Evolutionary conservation across 1,139 yeast genomes (phyloP).

Genomic region (Wickerhamomyces sp.): DNA sequence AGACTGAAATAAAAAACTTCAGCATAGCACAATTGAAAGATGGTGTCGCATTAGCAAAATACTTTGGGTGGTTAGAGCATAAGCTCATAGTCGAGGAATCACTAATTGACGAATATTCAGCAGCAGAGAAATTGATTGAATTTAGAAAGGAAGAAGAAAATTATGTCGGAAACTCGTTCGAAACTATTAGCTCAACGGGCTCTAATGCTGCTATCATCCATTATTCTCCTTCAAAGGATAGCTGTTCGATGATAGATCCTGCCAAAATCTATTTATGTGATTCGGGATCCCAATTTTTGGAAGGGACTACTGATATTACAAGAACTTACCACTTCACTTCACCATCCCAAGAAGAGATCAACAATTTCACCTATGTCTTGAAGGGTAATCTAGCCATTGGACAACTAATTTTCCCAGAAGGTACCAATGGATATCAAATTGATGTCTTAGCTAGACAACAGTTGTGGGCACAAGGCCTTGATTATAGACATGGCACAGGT

Average conservation of each 20-base stretch:
- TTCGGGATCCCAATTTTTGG: conserved; percentile 90
- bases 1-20: conserved; percentile 71
- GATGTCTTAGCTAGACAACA: conserved; percentile 88
- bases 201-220: conserved; percentile 92
- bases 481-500: conserved; percentile 95
- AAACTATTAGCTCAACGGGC: conserved; percentile 90
- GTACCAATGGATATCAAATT: conserved; percentile 76
- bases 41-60: conserved; percentile 75
- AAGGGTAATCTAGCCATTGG: conserved; percentile 89
- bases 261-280: conserved; percentile 80
- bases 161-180: conserved; percentile 83
- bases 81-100: conserved; percentile 50
- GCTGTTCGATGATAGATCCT: conserved; percentile 68
- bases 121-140: conserved; percentile 61
- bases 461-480: conserved; percentile 83
- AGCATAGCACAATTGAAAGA: conserved; percentile 78
- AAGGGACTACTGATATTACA: conserved; percentile 96
- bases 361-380: conserved; percentile 82
- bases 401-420: conserved; percentile 75
- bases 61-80: conserved; percentile 83
- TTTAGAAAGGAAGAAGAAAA: conserved; percentile 59
- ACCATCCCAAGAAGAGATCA: conserved; percentile 64
- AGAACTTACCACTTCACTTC: conserved; percentile 80
- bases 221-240: conserved; percentile 67
- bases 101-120: conserved; percentile 72